phyloP scores from a whole-genome alignment of 176 grass and related monocot genomes.

The Aegilops longissima region DNA sequence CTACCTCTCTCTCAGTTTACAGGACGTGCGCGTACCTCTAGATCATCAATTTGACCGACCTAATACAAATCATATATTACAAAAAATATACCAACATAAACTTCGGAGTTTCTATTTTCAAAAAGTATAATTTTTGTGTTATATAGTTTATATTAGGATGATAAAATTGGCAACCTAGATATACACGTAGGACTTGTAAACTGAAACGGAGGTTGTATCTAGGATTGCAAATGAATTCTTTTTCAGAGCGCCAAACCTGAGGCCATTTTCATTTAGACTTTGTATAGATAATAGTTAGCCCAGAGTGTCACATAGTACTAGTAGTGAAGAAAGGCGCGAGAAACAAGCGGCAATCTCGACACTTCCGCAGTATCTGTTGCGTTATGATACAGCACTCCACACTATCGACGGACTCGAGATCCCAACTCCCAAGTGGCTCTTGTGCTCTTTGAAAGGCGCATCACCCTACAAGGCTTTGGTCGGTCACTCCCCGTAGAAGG shows the following conservation, averaged over 20 bases:
- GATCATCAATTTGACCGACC: too few species aligned
- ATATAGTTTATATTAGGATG: too few species aligned
- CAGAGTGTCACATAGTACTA: background rate
- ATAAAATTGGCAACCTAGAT: too few species aligned
- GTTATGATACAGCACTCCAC: background rate
- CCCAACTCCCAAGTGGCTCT: background rate
- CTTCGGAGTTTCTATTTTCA: too few species aligned
- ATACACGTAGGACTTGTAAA: too few species aligned
- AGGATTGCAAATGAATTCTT: too few species aligned
- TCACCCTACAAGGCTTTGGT: background rate
- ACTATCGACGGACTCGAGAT: background rate
- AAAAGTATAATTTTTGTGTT: too few species aligned
- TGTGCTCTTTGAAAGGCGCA: background rate
- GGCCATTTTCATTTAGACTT: background rate
- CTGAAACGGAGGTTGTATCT: too few species aligned
- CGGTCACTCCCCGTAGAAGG: conserved; percentile 52
- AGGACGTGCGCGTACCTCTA: too few species aligned
- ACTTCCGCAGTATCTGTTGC: background rate
- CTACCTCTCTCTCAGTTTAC: too few species aligned
- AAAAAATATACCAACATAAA: too few species aligned
- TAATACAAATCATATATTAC: too few species aligned
- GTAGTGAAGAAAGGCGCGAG: background rate
- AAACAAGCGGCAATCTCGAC: background rate
- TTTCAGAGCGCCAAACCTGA: background rate
- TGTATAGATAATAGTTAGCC: background rate